Evolutionary conservation across 768 basidiomycete genomes (phyloP).

Genomic region (Boletus edulis): DNA sequence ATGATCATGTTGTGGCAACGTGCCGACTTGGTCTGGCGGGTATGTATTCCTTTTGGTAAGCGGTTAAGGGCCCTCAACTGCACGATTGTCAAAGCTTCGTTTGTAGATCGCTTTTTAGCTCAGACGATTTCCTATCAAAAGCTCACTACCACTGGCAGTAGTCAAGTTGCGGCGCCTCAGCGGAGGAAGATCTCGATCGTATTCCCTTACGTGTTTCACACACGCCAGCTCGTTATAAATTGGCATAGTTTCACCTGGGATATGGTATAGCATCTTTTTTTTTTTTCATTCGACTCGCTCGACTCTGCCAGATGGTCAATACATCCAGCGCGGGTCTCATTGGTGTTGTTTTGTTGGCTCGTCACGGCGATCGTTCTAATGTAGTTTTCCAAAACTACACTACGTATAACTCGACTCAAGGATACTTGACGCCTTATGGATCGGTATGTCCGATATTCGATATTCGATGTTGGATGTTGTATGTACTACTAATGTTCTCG

Average conservation of each 20-base stretch:
- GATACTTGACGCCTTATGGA: constrained; percentile 72
- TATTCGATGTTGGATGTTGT: constrained; percentile 11
- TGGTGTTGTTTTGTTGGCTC: constrained; percentile 71
- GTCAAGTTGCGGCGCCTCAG: background rate
- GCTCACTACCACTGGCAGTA: background rate
- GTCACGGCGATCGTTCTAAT: constrained; percentile 68
- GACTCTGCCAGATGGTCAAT: constrained; percentile 23
- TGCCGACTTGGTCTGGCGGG: no score
- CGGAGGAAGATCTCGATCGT: background rate
- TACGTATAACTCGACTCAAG: constrained; percentile 61
- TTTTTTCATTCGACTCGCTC: background rate
- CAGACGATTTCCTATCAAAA: no score
- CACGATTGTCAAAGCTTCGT: background rate
- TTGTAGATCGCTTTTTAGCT: background rate
- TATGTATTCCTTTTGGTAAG: no score
- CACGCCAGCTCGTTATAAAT: constrained; percentile 8
- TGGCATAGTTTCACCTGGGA: background rate
- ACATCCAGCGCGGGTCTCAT: constrained; percentile 40
- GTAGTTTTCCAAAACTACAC: constrained; percentile 69
- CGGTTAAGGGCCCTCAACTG: no score
- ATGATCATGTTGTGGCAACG: no score
- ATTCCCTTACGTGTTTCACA: background rate
- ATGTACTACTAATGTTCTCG: background rate
- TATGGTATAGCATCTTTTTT: background rate
- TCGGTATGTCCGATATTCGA: constrained; percentile 47